Evolutionary conservation across 129 eudicot species (phyloP), one percentile per base, ranked within the genome.

Genomic region (carrot (Daucus carota)): DNA sequence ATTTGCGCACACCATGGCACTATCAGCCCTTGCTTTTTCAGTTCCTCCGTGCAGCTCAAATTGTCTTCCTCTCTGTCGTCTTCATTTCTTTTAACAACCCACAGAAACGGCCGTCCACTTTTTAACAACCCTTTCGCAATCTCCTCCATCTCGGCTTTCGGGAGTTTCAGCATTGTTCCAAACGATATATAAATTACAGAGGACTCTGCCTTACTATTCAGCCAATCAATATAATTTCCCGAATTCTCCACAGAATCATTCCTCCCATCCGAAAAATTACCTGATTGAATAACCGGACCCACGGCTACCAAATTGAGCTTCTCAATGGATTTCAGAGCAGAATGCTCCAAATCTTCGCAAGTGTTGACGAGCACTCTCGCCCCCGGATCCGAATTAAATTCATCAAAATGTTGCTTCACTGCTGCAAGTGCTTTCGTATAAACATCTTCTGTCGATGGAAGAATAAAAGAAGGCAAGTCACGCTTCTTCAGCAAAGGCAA

Each of bases 201-300:
- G 7, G 79, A 46, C 4, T 67, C 60, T 0, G 0, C 29, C 28
- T 80, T 80, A 3, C 79, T 24, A 38, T 68, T 17, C 5, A 80
- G 28, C 79, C 79, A 80, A 20, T 67, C 75, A 26, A 43, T 67
- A 3, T 67, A 17, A 13, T 75, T 75, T 2, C 46, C 20, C 11
- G 76, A 40, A 9, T 8, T 32, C 15, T 59, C 34, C 14, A 14
- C 1, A 7, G 72, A 47, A 32, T 70, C 82, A 18, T 70, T 48
- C 6, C 78, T 43, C 14, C 42, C 80, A 16, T 78, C 77, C 47
- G 70, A 57, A 60, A 74, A 78, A 4, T 77, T 70, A 2, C n/a
- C n/a, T n/a, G 77, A 83, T 5, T 82, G 80, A 29, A 78, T 69
- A 20, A 83, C 40, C 3, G 86, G 86, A n/a, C 86, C 86, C 8